Conservation (phyloP, 306 rosid species). For the Arachis hypogaea region DNA sequence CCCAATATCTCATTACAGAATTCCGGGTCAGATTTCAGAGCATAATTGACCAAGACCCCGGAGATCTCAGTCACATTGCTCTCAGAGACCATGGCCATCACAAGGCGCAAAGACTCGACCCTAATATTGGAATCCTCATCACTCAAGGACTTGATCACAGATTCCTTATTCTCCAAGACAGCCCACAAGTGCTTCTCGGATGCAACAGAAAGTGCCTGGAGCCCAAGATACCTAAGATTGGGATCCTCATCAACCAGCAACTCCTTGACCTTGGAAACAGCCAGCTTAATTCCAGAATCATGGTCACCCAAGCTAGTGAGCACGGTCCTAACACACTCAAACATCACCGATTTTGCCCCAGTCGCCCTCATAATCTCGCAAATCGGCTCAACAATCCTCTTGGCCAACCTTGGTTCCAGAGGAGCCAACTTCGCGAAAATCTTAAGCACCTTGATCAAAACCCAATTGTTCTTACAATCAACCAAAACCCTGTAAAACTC, state of each 20-base stretch:
- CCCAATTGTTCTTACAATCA: slow-evolving; percentile 89
- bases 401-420: slow-evolving; percentile 77
- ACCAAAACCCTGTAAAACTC: slow-evolving; percentile 77
- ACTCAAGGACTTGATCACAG: slow-evolving; percentile 76
- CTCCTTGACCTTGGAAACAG: slow-evolving; percentile 63
- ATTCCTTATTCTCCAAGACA: slow-evolving; percentile 81
- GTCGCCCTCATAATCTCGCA: slow-evolving; percentile 74
- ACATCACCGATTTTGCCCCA: slow-evolving; percentile 73
- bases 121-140: slow-evolving; percentile 85
- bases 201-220: slow-evolving; percentile 70
- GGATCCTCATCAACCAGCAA: slow-evolving; percentile 81
- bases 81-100: slow-evolving; percentile 87
- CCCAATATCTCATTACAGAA: slow-evolving; percentile 82
- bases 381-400: slow-evolving; percentile 76
- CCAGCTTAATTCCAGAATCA: slow-evolving; percentile 79
- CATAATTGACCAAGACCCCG: slow-evolving; percentile 74
- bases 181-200: slow-evolving; percentile 73
- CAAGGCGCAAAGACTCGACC: slow-evolving; percentile 73
- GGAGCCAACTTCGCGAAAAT: slow-evolving; percentile 78
- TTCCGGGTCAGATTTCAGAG: slow-evolving; percentile 76
- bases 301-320: slow-evolving; percentile 64
- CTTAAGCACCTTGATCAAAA: slow-evolving; percentile 79
- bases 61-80: slow-evolving; percentile 72
- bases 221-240: slow-evolving; percentile 85
- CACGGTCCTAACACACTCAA: slow-evolving; percentile 88